Conservation (phyloP, 768 basidiomycete species). For the Lactarius sp. region DNA sequence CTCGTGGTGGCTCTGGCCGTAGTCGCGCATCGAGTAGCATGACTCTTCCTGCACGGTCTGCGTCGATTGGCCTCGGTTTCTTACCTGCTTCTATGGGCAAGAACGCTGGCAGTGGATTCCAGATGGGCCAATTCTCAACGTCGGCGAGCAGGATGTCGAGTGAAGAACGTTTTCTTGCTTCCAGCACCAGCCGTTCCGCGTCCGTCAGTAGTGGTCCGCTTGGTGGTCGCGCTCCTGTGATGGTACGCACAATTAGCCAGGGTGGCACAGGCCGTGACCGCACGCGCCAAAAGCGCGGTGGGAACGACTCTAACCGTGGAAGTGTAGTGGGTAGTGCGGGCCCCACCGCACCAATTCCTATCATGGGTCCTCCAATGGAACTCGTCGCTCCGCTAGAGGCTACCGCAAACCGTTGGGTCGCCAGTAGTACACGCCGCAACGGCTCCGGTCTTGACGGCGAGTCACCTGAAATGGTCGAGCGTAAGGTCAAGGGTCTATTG, state of each 20-base stretch:
- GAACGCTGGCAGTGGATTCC: slow-evolving; percentile 33
- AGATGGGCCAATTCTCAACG: slow-evolving; percentile 69
- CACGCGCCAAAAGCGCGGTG: slow-evolving; percentile 80
- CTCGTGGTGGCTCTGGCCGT: slow-evolving; percentile 62
- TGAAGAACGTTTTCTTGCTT: slow-evolving; percentile 59
- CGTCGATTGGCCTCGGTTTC: slow-evolving; percentile 46
- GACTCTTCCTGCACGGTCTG: slow-evolving; percentile 42
- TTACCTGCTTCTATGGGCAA: slow-evolving; percentile 36
- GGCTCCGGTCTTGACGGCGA: slow-evolving; percentile 47
- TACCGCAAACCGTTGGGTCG: slow-evolving; percentile 82
- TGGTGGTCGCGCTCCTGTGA: slow-evolving; percentile 46
- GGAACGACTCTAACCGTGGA: slow-evolving; percentile 58
- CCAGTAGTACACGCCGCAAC: slow-evolving; percentile 42
- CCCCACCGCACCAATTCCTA: slow-evolving; percentile 18
- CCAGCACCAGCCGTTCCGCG: slow-evolving; percentile 43
- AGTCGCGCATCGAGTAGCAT: slow-evolving; percentile 47
- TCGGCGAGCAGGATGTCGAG: slow-evolving; percentile 54
- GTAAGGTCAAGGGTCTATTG: slow-evolving; percentile 86
- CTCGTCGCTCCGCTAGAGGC: slow-evolving; percentile 71
- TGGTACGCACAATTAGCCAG: slow-evolving; percentile 58
- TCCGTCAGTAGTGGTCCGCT: slow-evolving; percentile 54
- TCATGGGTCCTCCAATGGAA: slow-evolving; percentile 46
- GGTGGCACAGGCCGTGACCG: slow-evolving; percentile 53
- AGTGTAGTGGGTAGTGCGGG: slow-evolving; percentile 36
- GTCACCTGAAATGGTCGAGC: slow-evolving; percentile 82